Percentiles rank a stretch among this genome's conserved stretches.
These are phyloP conservation scores for Metahyphopichia silvanorum DNA, from an alignment of 805 yeast genomes.

Conservation along the genomic window DNA sequence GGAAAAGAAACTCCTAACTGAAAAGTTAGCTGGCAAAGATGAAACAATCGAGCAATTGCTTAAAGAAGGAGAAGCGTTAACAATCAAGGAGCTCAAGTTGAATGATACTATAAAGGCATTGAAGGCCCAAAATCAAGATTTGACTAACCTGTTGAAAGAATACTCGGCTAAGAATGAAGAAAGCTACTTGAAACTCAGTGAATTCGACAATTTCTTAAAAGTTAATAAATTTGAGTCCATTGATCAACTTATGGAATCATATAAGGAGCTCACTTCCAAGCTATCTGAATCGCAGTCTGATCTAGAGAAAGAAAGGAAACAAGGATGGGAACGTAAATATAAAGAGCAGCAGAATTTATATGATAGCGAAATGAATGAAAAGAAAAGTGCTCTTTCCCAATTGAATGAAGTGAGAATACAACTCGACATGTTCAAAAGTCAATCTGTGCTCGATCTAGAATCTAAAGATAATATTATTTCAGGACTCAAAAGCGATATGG, in stretches of 20 bases:
- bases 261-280: conserved; percentile 10
- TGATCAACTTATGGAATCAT: conserved; percentile 22
- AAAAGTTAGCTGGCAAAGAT: conserved; percentile 48
- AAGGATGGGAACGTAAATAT: conserved; percentile 23
- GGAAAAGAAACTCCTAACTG: conserved; percentile 14
- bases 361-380: conserved; percentile 19
- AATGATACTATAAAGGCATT: conserved; percentile 65
- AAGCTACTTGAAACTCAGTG: conserved; percentile 29
- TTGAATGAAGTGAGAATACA: conserved; percentile 30
- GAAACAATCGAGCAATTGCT: conserved; percentile 60
- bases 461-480: conserved; percentile 30
- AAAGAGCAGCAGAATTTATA: conserved; percentile 19
- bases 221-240: conserved; percentile 22
- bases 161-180: conserved; percentile 28
- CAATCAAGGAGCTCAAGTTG: conserved; percentile 66
- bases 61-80: conserved; percentile 72
- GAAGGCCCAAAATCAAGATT: conserved; percentile 29
- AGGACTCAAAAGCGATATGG: conserved; percentile 27
- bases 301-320: conserved; percentile 13
- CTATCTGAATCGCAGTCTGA: conserved; percentile 11
- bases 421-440: conserved; percentile 26
- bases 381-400: conserved; percentile 17
- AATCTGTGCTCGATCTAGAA: conserved; percentile 29
- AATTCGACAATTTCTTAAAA: conserved; percentile 33
- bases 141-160: conserved; percentile 27